These are phyloP conservation scores for Hevea brasiliensis DNA, from an alignment of 345 rosid species.

Conservation along the genomic window DNA sequence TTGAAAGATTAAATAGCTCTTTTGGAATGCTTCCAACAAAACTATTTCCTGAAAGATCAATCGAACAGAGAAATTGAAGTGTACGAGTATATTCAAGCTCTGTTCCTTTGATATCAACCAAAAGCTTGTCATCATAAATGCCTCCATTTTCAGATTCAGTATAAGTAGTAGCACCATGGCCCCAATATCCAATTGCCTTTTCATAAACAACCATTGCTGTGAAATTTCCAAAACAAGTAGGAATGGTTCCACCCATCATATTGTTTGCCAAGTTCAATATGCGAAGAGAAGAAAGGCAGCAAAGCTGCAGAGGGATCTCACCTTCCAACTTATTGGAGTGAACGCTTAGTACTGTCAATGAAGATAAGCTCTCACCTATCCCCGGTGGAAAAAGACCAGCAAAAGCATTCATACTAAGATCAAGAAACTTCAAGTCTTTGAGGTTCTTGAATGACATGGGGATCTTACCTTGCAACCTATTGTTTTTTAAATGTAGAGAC, in stretches of 20 bases:
- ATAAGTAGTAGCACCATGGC: too few species aligned
- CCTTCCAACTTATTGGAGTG: conserved; percentile 11
- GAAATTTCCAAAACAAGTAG: conserved; percentile 8
- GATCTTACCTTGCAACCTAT: conserved; percentile 6
- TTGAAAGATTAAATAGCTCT: conserved; percentile 15
- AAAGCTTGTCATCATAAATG: background rate
- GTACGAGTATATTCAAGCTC: conserved; percentile 8
- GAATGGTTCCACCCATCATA: conserved; percentile 13
- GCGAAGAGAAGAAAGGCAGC: conserved; percentile 3
- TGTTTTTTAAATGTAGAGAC: conserved; percentile 5
- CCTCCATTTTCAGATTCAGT: too few species aligned
- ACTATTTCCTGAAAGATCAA: conserved; percentile 18
- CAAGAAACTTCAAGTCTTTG: background rate
- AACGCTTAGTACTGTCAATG: background rate
- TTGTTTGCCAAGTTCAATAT: conserved; percentile 20
- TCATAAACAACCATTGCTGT: conserved; percentile 10
- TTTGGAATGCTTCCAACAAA: conserved; percentile 41
- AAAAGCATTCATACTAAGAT: conserved; percentile 14
- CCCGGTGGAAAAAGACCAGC: conserved; percentile 1
- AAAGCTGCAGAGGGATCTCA: conserved; percentile 12
- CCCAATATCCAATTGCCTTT: too few species aligned
- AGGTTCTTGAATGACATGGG: conserved; percentile 13
- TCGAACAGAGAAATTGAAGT: conserved; percentile 17
- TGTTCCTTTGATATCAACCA: conserved; percentile 1
- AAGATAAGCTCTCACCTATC: conserved; percentile 12